These are phyloP conservation scores for Massospora cicadina DNA, from an alignment of 371 early-diverging fungal genomes.

Conservation along the genomic window DNA sequence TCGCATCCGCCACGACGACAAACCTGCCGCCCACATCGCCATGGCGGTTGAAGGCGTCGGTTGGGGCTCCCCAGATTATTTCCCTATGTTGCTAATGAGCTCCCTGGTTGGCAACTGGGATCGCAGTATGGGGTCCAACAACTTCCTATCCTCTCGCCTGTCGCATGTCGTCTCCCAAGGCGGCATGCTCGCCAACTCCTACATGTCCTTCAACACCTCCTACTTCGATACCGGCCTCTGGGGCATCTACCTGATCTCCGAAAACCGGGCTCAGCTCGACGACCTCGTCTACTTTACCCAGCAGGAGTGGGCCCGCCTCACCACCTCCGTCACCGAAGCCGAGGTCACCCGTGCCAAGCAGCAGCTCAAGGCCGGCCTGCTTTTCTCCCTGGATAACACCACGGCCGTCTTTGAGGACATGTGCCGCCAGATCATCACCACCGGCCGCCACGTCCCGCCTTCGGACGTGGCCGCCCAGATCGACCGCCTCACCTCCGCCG, in stretches of 20 bases:
- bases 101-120: conserved; percentile 93
- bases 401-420: conserved; percentile 92
- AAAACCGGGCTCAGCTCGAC: conserved; percentile 62
- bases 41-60: conserved; percentile 90
- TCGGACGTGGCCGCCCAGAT: conserved; percentile 65
- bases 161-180: conserved; percentile 64
- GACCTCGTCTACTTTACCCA: conserved; percentile 71
- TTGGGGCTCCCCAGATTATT: conserved; percentile 90
- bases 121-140: conserved; percentile 69
- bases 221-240: conserved; percentile 97
- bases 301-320: conserved; percentile 82
- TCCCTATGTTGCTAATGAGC: conserved; percentile 84
- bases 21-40: conserved; percentile 86
- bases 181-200: conserved; percentile 83
- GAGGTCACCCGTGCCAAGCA: conserved; percentile 96
- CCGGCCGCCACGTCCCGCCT: conserved; percentile 71
- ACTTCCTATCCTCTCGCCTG: conserved; percentile 67
- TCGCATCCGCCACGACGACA: conserved; percentile 62
- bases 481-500: conserved; percentile 58
- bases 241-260: conserved; percentile 82
- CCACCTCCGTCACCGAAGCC: conserved; percentile 65
- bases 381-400: conserved; percentile 81
- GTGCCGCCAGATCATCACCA: conserved; percentile 85
- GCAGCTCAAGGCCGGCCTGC: conserved; percentile 86
- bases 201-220: conserved; percentile 94